Base-by-base conservation (phyloP, 2,329 filamentous ascomycete genomes). In the Pezicula radicicola region DNA sequence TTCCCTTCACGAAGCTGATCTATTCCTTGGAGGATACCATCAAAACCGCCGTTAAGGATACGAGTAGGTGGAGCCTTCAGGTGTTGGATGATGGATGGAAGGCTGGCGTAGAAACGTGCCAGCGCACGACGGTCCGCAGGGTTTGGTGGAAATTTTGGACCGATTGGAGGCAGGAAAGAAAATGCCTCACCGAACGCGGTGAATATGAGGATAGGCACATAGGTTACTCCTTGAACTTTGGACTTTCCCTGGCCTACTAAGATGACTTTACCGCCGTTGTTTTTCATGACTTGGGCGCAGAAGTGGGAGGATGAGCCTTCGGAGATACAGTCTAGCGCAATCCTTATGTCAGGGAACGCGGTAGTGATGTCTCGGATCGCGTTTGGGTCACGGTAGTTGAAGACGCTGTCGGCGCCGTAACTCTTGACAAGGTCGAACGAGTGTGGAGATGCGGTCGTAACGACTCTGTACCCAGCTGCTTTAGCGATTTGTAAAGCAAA, bases 301-400 rank as follows among this genome's bases (percentile, higher is more conserved):
- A 68, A 55, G 4, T 62, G 49, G 1, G 59, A 59, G 3, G 68
- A 69, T 2, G 47, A 49, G 27, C 62, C 61, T 52, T 72, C 68
- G n/a, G 68, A 63, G 52, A 79, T 76, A 53, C 72, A 76, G 60
- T 81, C 78, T 28, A 77, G 70, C 6, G 66, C 76, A n/a, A 71
- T 64, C 3, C 75, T 76, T n/a, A 70, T 67, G 18, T 59, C 46
- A 8, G 66, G 65, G 46, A 68, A 66, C 25, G 67, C 63, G 25
- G 68, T 67, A 4, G 65, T 62, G 61, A 81, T 79, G 53, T 76
- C 69, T 30, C 65, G 64, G 2, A 69, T 72, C n/a, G 68, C 68
- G 30, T 69, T 66, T 0, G 71, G 64, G 27, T 71, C 68, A 12
- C 68, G 68, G 67, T 80, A 80, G 60, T 79, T 72, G 55, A 78